Conservation (phyloP, 352 stramenopile genomes). For the Phytophthora palmivora region DNA sequence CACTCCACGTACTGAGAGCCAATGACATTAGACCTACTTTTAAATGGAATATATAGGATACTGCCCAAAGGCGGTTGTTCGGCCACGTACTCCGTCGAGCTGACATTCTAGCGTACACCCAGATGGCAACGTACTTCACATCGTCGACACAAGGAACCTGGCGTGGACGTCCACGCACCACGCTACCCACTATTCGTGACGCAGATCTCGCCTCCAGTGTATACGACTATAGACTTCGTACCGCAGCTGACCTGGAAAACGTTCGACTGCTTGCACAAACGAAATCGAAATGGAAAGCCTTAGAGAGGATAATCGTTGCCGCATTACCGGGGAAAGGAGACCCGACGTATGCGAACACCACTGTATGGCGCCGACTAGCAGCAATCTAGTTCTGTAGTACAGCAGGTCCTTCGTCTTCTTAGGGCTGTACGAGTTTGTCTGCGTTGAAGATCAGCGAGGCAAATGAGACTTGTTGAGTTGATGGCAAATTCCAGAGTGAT, state of each 20-base stretch:
- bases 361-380: too few species aligned
- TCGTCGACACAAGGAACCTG: slow-evolving; percentile 1
- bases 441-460: too few species aligned
- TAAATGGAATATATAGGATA: too few species aligned
- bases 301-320: too few species aligned
- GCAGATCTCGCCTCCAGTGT: slow-evolving; percentile 7
- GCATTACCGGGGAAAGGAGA: slow-evolving; percentile 11
- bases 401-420: too few species aligned
- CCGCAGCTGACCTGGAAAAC: slow-evolving; percentile 1
- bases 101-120: slow-evolving; percentile 6
- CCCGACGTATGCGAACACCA: slow-evolving; percentile 20
- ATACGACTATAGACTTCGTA: slow-evolving; percentile 5
- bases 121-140: slow-evolving; percentile 11
- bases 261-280: slow-evolving; percentile 5
- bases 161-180: slow-evolving; percentile 1
- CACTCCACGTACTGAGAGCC: too few species aligned
- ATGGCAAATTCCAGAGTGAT: too few species aligned
- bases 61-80: slow-evolving; percentile 5
- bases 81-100: slow-evolving; percentile 5
- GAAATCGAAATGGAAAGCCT: too few species aligned
- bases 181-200: slow-evolving; percentile 1
- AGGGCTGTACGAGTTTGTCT: too few species aligned
- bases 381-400: too few species aligned
- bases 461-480: too few species aligned
- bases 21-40: too few species aligned